Base-by-base conservation (phyloP, 805 yeast species). In the Blastobotrys terrestris region DNA sequence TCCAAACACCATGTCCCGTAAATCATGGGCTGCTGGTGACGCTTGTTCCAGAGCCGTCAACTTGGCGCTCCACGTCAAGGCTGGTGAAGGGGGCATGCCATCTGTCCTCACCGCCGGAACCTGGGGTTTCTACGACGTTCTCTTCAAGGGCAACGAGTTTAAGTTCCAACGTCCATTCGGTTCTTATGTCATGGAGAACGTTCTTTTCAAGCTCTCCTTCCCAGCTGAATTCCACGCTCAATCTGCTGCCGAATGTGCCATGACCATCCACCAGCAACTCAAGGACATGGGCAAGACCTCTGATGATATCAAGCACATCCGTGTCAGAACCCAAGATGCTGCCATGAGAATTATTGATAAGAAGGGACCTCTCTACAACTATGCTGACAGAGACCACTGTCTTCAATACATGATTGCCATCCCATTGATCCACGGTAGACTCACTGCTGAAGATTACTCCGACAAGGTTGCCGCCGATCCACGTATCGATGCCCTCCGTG, bases 11-110 rank as follows among this genome's bases (percentile, higher is more conserved):
- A 79, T 79, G 67, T 75, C 81, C 6, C 73, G 84, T 62, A 80
- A 80, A 67, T 79, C 83, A 1, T 80, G 85, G 85, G 85, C 85
- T 22, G 85, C 85, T 13, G 85, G 84, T 54, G 84, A 80, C 60
- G 84, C 84, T 11, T 76, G 75, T 48, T 71, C 80, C 14, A 71
- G 84, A 55, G 85, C 84, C 16, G 84, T 80, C 14, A 77, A 78
- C 64, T 64, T 80, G 53, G 83, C 75, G 3, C 74, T 75, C 53
- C 68, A 76, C 52, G 83, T 79, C 22, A 73, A 75, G 64, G 70
- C 73, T 49, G 83, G 83, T 15, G 77, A 75, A 60, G 67, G 75
- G 21, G 84, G 83, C 19, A 73, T 80, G 71, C 84, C 84, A 15
- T 77, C 83, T 2, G 79, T 76, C 2, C 67, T 80, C 46, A 76